Evolutionary conservation across 2,329 filamentous ascomycete species (phyloP).

Genomic region (Escovopsis sp.): DNA sequence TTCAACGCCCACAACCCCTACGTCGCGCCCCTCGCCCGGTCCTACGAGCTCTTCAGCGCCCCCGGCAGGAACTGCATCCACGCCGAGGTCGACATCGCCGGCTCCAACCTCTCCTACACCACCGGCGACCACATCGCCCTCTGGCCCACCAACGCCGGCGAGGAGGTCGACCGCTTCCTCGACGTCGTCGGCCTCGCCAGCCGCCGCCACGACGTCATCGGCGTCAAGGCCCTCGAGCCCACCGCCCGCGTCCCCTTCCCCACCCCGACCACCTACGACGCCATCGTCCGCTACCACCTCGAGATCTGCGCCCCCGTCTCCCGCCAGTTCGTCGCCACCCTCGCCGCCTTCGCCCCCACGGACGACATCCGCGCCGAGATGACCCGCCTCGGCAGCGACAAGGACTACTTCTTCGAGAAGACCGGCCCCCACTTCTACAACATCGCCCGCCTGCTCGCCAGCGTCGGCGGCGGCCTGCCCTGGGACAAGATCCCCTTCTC

Average conservation of each 20-base stretch:
- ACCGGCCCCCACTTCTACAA: constrained; percentile 72
- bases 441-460: constrained; percentile 70
- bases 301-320: constrained; percentile 93
- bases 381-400: constrained; percentile 76
- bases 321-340: constrained; percentile 78
- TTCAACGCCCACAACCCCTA: constrained; percentile 96
- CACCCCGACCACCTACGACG: constrained; percentile 90
- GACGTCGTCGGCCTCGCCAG: constrained; percentile 57
- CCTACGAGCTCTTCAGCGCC: constrained; percentile 76
- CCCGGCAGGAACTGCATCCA: constrained; percentile 92
- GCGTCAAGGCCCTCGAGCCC: constrained; percentile 79
- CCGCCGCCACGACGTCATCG: constrained; percentile 71
- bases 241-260: constrained; percentile 97
- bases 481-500: constrained; percentile 88
- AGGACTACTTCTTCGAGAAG: constrained; percentile 86
- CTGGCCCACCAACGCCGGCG: constrained; percentile 91
- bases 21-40: constrained; percentile 84
- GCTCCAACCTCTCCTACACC: constrained; percentile 81
- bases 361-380: constrained; percentile 78
- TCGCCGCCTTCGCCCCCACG: constrained; percentile 79
- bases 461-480: constrained; percentile 48
- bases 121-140: constrained; percentile 95
- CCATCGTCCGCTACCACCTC: constrained; percentile 86
- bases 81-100: constrained; percentile 83
- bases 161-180: constrained; percentile 82